Evolutionary conservation across 1,284 basidiomycete species (phyloP), one percentile per base, ranked within the genome.

Genomic region (Apiotrichum laibachii): DNA sequence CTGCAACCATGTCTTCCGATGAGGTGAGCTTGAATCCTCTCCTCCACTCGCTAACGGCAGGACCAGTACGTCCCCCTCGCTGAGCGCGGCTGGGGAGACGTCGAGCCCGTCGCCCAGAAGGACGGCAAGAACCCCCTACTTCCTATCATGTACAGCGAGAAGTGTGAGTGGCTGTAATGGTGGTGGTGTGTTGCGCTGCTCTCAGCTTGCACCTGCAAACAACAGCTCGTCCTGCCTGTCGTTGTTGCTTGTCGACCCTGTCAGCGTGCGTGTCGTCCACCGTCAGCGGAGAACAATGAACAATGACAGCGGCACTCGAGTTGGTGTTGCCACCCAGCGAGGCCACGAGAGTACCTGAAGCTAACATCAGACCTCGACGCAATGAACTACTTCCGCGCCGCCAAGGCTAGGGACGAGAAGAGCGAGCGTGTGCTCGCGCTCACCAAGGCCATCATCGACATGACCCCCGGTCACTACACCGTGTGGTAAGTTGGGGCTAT

Each of bases 381-480:
- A 2, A 93, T 92, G 65, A 85, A 90, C 70, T 92, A 93, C 76
- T 93, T 97, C 74, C 86, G 93, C 59, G 92, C 86, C 0, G 82
- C 96, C 58, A 82, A 90, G 45, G 85, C 86, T 66, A 78, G 80
- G 0, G 85, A 84, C 7, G 93, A 97, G 79, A 85, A 85, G 77
- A 90, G 86, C 63, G 78, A 83, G 39, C 83, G 93, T 39, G 91
- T 88, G 8, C 84, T 97, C 47, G 84, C 87, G 64, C 82, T 97
- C 50, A 97, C 93, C 0, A 88, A 93, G 76, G 81, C 80, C 50
- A 85, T 96, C 67, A 92, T 97, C 63, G 82, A 86, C 34, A 80
- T 88, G 78, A 96, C 96, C 72, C 90, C 92, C 7, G 90, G 90
- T 2, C 94, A 96, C 73, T 97, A 96, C 72, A 89, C 92, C 50